phyloP scores from a whole-genome alignment of 2,329 filamentous ascomycete genomes.

The Trichoderma sp. region DNA sequence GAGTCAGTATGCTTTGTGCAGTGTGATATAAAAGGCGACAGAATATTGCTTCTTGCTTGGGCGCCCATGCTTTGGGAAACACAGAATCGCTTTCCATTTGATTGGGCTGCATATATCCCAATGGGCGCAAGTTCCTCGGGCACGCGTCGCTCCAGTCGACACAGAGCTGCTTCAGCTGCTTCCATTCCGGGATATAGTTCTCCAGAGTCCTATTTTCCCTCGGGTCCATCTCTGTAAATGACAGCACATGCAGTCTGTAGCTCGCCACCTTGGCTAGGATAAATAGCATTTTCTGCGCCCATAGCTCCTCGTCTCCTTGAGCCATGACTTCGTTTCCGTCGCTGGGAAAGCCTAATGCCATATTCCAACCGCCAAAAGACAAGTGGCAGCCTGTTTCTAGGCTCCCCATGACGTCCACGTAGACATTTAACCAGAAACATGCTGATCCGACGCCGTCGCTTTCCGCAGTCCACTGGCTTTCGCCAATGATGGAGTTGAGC shows the following conservation, averaged over 20 bases:
- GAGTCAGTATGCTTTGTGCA: constrained; percentile 77
- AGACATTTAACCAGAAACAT: constrained; percentile 93
- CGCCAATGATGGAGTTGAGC: constrained; percentile 66
- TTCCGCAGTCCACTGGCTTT: constrained; percentile 84
- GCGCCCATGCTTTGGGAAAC: constrained; percentile 88
- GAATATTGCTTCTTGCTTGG: constrained; percentile 80
- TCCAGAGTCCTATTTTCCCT: constrained; percentile 67
- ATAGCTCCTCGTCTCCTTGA: constrained; percentile 72
- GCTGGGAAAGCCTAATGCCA: constrained; percentile 69
- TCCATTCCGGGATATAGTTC: constrained; percentile 75
- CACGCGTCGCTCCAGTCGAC: constrained; percentile 80
- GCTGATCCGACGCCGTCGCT: constrained; percentile 79
- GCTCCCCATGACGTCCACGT: constrained; percentile 87
- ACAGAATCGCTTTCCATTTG: constrained; percentile 70
- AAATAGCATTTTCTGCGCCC: constrained; percentile 88
- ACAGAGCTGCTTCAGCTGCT: constrained; percentile 75
- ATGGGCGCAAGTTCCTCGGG: constrained; percentile 84
- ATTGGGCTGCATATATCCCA: constrained; percentile 73
- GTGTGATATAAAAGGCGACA: constrained; percentile 89
- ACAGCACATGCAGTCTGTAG: constrained; percentile 73
- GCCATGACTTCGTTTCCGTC: constrained; percentile 52
- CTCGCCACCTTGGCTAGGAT: constrained; percentile 86
- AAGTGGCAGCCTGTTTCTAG: constrained; percentile 85
- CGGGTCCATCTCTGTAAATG: constrained; percentile 61
- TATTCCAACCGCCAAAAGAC: constrained; percentile 88